Evolutionary conservation across 2,329 filamentous ascomycete species (phyloP), one percentile per base, ranked within the genome.

Genomic region (Epichloe gansuensis): DNA sequence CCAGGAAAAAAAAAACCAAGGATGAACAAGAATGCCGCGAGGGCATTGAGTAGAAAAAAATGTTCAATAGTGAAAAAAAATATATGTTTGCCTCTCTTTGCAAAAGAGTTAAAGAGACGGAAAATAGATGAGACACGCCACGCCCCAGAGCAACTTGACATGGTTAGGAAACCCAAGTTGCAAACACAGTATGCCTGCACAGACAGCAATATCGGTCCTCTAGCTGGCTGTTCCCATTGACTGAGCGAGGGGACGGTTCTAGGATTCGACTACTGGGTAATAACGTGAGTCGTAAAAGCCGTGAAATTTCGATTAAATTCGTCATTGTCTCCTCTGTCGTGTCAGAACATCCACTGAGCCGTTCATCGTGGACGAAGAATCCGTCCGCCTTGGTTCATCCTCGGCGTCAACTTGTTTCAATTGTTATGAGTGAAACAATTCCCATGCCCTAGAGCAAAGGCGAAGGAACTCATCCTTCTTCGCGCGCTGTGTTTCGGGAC

Each of bases 401-500:
- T 9, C 31, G 31, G 8, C 31, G 31, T 31, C 31, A 31, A 31
- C 31, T 4, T 31, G 31, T 31, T 31, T 31, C 31, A 11, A 31
- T 5, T 17, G 25, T 80, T 71, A 96, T 56, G 89, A 95, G 73
- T 97, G 93, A 69, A 97, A 95, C 31, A 98, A 70, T 71, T 98
- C 93, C 93, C 93, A 98, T 8, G 93, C 93, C 62, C 88, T 77
- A 59, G 88, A 82, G 66, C 91, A 96, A 48, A 97, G 72, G 52
- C 79, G 75, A 57, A 98, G 73, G 64, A 98, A 98, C 66, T 95
- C 89, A 43, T 95, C 89, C 65, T 89, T 89, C 80, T 97, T 97
- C 63, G 80, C 84, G 60, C 81, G 77, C 66, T 88, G 84, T 5
- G 83, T 88, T 60, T 93, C 89, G 7, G 87, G 89, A 58, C 82